Evolutionary conservation across 768 basidiomycete genomes (phyloP), one percentile per base, ranked within the genome.

Genomic region (Trametes elegans): DNA sequence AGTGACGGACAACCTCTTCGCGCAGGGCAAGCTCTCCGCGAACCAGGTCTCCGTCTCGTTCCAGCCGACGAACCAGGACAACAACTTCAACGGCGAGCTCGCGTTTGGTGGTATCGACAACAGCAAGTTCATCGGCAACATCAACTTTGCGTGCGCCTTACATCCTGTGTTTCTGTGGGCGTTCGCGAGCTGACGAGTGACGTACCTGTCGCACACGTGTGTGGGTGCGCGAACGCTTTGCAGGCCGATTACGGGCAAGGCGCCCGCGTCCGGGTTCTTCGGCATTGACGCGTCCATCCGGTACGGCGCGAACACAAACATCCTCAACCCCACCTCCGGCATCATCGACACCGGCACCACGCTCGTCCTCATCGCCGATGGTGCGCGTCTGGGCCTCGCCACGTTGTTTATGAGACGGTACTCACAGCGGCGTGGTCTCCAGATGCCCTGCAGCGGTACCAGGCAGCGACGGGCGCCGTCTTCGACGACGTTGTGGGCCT

Each of bases 221-320:
- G 41, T 16, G n/a, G 23, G 9, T 23, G 40, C 32, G 18, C 13
- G 41, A 39, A 40, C 27, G 29, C 7, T 42, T 32, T 11, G 18
- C 31, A 68, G 69, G 8, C 61, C 72, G 3, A 32, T 71, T 44
- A 75, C 73, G 9, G 47, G 49, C 21, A 71, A 68, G 18, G 62
- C 41, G 23, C 73, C 73, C 5, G 63, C 74, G 7, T 66, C 48
- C 43, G 24, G 31, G 19, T 74, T 61, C 62, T 74, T 70, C 67
- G 73, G 73, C 23, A 70, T 74, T 43, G 50, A 74, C 53, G 60
- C 71, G 56, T 62, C 63, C 18, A 67, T 73, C 53, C 41, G 38
- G 7, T 71, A 67, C 44, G 70, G 70, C 13, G 21, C 44, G 7
- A 31, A 16, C 21, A 48, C 38, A 6, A 46, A 32, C 29, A 61